Evolutionary conservation across 768 basidiomycete genomes (phyloP), one percentile per base, ranked within the genome.

Genomic region (Lactarius pseudohatsudake): DNA sequence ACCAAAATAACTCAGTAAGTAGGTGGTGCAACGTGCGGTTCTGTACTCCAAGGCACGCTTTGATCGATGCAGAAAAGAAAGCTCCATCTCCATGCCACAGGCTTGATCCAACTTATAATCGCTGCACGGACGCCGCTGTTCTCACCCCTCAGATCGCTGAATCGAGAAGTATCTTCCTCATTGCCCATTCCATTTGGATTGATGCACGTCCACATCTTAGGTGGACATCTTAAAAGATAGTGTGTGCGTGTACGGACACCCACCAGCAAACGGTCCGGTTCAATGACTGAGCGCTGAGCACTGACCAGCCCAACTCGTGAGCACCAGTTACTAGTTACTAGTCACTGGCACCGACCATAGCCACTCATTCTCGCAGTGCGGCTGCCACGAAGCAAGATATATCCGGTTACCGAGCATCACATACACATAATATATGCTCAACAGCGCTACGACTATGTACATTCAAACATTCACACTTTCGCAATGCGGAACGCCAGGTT

Each of bases 371-470:
- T 47, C 45, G 20, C 45, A 11, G 45, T 47, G 45, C 45, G 45
- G n/a, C n/a, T 11, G n/a, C n/a, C 18, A 45, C 43, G 43, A 47
- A 47, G 45, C n/a, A 9, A 26, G 9, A 30, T 30, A 30, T 5
- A 50, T 10, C 22, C 45, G 8, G 9, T 45, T 8, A 22, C 11
- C 47, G 11, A 10, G n/a, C n/a, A 22, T 13, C n/a, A 50, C 4
- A 22, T 11, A 10, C 4, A 50, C 9, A 22, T 22, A n/a, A n/a
- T 10, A 50, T 13, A 50, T 50, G 2, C 1, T 1, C 61, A 62
- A 56, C 20, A 43, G 28, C 3, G 20, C 58, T 11, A 65, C 53
- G 54, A 66, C 5, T 55, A 38, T 40, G 28, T 55, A 61, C 59
- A 40, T 7, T 16, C 40, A 54, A 55, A 32, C 34, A 9, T 66